Evolutionary conservation across 2,329 filamentous ascomycete genomes (phyloP).

Genomic region (Juglanconis oblonga): DNA sequence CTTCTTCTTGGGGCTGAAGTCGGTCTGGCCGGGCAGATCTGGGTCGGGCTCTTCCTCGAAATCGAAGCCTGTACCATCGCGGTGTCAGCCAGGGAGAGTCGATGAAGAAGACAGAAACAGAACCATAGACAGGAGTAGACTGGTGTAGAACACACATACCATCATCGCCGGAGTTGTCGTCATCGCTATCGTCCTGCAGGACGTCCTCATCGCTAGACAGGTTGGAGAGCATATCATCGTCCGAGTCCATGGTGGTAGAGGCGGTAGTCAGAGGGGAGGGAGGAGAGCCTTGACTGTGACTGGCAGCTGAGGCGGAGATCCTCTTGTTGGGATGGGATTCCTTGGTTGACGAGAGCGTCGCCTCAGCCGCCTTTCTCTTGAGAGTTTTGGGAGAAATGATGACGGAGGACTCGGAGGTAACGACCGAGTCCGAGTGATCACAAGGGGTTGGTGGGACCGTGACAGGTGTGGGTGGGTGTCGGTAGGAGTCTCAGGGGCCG

Average conservation of each 20-base stretch:
- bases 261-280: slow-evolving; percentile 55
- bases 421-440: slow-evolving; percentile 14
- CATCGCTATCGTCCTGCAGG: slow-evolving; percentile 65
- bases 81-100: slow-evolving; percentile 12
- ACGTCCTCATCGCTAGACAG: slow-evolving; percentile 75
- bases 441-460: background rate
- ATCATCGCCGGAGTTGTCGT: slow-evolving; percentile 60
- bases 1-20: slow-evolving; percentile 67
- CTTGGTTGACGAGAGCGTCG: slow-evolving; percentile 50
- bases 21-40: slow-evolving; percentile 53
- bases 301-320: slow-evolving; percentile 51
- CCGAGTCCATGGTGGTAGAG: slow-evolving; percentile 79
- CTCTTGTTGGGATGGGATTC: slow-evolving; percentile 49
- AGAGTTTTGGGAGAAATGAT: slow-evolving; percentile 59
- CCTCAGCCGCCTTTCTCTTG: slow-evolving; percentile 65
- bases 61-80: slow-evolving; percentile 49
- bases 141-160: slow-evolving; percentile 34
- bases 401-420: slow-evolving; percentile 25
- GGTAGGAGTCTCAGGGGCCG: background rate
- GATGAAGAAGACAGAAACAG: background rate
- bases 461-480: background rate
- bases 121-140: slow-evolving; percentile 2
- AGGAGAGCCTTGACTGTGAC: slow-evolving; percentile 42
- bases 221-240: slow-evolving; percentile 88
- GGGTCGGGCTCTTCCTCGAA: slow-evolving; percentile 56